phyloP scores from a whole-genome alignment of 345 rosid genomes.

The Sonneratia alba region DNA sequence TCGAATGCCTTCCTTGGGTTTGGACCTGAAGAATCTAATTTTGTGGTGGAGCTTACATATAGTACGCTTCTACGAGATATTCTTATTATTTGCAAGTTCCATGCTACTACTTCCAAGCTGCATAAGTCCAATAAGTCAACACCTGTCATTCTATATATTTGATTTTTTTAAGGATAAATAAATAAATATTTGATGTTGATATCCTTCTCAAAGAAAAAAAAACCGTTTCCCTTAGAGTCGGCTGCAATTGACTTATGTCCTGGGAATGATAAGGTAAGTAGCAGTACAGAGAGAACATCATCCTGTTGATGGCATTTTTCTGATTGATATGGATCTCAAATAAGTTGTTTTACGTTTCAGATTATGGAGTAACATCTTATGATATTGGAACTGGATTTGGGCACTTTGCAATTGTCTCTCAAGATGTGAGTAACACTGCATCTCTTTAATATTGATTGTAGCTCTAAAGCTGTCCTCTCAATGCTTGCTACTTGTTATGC shows the following conservation, averaged over 20 bases:
- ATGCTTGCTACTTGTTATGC: no score
- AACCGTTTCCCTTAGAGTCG: background rate
- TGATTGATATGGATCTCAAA: background rate
- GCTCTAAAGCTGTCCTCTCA: no score
- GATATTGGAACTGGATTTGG: slow-evolving; percentile 95
- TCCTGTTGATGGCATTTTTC: background rate
- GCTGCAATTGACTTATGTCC: background rate
- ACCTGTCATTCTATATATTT: background rate
- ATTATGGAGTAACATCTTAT: slow-evolving; percentile 77
- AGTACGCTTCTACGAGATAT: slow-evolving; percentile 26
- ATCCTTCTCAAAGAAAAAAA: background rate
- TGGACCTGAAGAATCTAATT: slow-evolving; percentile 74
- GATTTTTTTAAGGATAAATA: background rate
- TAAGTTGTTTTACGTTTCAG: slow-evolving; percentile 25
- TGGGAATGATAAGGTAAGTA: background rate
- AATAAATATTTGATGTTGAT: background rate
- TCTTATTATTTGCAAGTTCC: background rate
- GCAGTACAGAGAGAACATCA: background rate
- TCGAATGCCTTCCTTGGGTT: slow-evolving; percentile 89
- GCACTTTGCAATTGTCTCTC: slow-evolving; percentile 83
- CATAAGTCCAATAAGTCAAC: background rate
- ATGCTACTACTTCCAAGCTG: background rate
- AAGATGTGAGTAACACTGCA: slow-evolving; percentile 45
- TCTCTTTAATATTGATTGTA: no score
- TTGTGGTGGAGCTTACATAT: slow-evolving; percentile 77